Evolutionary conservation across 306 rosid species (phyloP).

Genomic region (Begonia masoniana): DNA sequence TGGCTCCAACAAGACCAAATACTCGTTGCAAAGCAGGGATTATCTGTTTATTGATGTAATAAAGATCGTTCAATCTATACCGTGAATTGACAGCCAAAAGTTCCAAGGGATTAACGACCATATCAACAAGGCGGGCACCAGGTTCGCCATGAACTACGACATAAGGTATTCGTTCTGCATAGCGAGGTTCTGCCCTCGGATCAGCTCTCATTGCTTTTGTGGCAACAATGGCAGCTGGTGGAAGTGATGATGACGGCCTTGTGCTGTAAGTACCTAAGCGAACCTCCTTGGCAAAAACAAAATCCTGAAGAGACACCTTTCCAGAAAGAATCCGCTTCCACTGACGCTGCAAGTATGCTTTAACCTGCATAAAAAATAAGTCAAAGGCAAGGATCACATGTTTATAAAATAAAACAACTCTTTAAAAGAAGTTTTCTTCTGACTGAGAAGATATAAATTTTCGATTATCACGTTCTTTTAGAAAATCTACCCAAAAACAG

Average conservation of each 20-base stretch:
- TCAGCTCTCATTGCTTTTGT: slow-evolving; percentile 75
- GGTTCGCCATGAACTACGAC: slow-evolving; percentile 90
- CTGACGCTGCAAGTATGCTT: slow-evolving; percentile 63
- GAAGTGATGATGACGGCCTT: slow-evolving; percentile 60
- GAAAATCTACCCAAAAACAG: no score
- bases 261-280: slow-evolving; percentile 70
- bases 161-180: slow-evolving; percentile 78
- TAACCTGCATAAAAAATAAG: slow-evolving; percentile 30
- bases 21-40: slow-evolving; percentile 85
- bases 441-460: no score
- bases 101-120: slow-evolving; percentile 90
- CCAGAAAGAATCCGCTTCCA: slow-evolving; percentile 85
- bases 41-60: slow-evolving; percentile 87
- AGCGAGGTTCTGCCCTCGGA: slow-evolving; percentile 91
- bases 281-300: slow-evolving; percentile 93
- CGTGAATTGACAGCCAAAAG: slow-evolving; percentile 69
- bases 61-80: slow-evolving; percentile 61
- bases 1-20: slow-evolving; percentile 78
- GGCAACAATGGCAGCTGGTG: slow-evolving; percentile 97
- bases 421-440: no score
- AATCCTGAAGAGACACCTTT: slow-evolving; percentile 66
- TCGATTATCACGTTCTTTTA: no score
- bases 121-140: slow-evolving; percentile 77
- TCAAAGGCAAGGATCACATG: no score
- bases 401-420: no score